Evolutionary conservation across 805 yeast genomes (phyloP).

Genomic region (Pichia scutulata): DNA sequence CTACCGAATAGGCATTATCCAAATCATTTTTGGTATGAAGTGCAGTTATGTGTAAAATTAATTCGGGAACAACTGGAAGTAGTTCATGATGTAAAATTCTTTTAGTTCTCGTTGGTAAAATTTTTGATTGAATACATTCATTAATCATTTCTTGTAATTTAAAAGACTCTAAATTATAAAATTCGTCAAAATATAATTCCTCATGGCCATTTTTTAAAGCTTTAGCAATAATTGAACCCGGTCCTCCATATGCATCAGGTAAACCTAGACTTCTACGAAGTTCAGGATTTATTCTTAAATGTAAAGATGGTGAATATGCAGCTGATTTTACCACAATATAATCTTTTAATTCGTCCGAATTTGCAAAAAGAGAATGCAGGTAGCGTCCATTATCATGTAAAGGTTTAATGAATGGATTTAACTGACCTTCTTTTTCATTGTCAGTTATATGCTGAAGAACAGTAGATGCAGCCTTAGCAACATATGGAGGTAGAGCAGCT

Average conservation of each 20-base stretch:
- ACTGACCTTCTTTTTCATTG: slow-evolving; percentile 27
- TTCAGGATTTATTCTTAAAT: slow-evolving; percentile 48
- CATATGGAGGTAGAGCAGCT: slow-evolving; percentile 90
- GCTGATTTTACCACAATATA: slow-evolving; percentile 48
- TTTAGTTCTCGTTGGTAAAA: slow-evolving; percentile 47
- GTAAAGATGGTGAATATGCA: slow-evolving; percentile 58
- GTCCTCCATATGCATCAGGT: slow-evolving; percentile 45
- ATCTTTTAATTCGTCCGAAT: slow-evolving; percentile 30
- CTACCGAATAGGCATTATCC: slow-evolving; percentile 32
- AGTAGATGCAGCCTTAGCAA: slow-evolving; percentile 56
- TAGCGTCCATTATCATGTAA: slow-evolving; percentile 35
- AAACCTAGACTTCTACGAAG: slow-evolving; percentile 38
- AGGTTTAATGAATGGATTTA: slow-evolving; percentile 29
- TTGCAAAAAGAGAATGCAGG: slow-evolving; percentile 35
- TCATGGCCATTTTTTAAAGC: slow-evolving; percentile 40
- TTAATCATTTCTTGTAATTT: slow-evolving; percentile 64
- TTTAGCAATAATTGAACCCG: slow-evolving; percentile 31
- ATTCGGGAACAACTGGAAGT: slow-evolving; percentile 57
- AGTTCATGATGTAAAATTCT: slow-evolving; percentile 71
- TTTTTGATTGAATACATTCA: slow-evolving; percentile 40
- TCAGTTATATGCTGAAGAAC: slow-evolving; percentile 40
- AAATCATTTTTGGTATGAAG: slow-evolving; percentile 40
- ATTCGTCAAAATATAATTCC: slow-evolving; percentile 33
- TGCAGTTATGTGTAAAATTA: slow-evolving; percentile 44
- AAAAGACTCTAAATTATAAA: slow-evolving; percentile 46